phyloP scores from a whole-genome alignment of 129 eudicot species.

The Pseudognaphalium luteoalbum region DNA sequence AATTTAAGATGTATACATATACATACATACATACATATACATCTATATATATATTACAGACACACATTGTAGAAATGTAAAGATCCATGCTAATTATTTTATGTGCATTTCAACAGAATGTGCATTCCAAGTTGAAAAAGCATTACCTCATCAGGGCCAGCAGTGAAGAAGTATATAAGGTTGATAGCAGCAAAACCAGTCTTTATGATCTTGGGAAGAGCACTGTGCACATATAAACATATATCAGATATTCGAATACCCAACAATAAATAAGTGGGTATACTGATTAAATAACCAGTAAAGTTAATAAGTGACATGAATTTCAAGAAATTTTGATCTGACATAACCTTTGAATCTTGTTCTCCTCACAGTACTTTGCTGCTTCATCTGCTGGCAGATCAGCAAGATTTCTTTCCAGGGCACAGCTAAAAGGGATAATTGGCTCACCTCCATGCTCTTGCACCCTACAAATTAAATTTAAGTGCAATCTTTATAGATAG shows the following conservation, averaged over 20 bases:
- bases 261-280: not conserved
- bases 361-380: constrained; percentile 88
- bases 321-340: not conserved
- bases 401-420: constrained; percentile 86
- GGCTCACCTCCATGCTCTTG: constrained; percentile 98
- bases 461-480: constrained; percentile 55
- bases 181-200: constrained; percentile 96
- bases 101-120: not conserved
- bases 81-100: not conserved
- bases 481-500: not conserved
- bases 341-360: constrained; percentile 70
- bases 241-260: constrained; percentile 6
- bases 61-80: not conserved
- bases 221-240: constrained; percentile 47
- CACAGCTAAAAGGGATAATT: constrained; percentile 91
- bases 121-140: not conserved
- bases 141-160: constrained; percentile 92
- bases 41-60: too few species aligned
- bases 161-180: constrained; percentile 91
- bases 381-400: constrained; percentile 85
- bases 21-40: too few species aligned
- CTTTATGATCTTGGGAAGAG: constrained; percentile 91
- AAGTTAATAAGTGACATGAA: not conserved
- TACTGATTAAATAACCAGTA: not conserved
- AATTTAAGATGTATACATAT: not conserved